phyloP scores from a whole-genome alignment of 768 basidiomycete species.

The Roridomyces roridus region DNA sequence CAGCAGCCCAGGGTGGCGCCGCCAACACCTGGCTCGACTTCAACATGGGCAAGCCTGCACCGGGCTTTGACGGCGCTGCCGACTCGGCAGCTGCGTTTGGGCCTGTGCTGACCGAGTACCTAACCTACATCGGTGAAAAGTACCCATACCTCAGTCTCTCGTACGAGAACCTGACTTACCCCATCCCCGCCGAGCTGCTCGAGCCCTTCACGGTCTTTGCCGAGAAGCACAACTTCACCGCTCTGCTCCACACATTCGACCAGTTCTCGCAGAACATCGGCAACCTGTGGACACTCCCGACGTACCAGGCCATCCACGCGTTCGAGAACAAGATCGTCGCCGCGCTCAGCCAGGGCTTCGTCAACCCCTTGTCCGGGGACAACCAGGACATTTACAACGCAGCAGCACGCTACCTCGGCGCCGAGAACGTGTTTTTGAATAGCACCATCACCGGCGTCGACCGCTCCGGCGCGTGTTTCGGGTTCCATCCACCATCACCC shows the following conservation, averaged over 20 bases:
- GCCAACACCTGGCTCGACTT: not conserved
- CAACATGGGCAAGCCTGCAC: slow-evolving; percentile 1
- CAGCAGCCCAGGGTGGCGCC: not conserved
- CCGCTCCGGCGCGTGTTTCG: slow-evolving; percentile 6
- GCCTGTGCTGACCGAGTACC: not conserved
- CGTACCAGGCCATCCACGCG: slow-evolving; percentile 4
- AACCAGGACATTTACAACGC: slow-evolving; percentile 11
- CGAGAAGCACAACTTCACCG: slow-evolving; percentile 7
- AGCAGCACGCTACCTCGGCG: not conserved
- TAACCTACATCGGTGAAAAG: not conserved
- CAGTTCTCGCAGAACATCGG: slow-evolving; percentile 4
- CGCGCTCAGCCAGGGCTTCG: not conserved
- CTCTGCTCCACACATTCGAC: slow-evolving; percentile 2
- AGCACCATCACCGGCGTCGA: slow-evolving; percentile 5
- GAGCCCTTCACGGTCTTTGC: slow-evolving; percentile 12
- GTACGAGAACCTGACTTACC: slow-evolving; percentile 9
- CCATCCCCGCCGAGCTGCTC: slow-evolving; percentile 1
- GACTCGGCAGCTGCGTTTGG: not conserved
- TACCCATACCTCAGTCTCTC: slow-evolving; percentile 12
- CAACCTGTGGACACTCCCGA: slow-evolving; percentile 6
- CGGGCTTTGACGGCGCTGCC: not conserved
- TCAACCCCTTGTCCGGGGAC: not conserved
- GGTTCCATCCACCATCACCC: not conserved
- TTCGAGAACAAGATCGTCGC: slow-evolving; percentile 2
- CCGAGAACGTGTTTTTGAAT: slow-evolving; percentile 5